These are phyloP conservation scores for Cryphonectria parasitica DNA, from an alignment of 2,329 filamentous ascomycete species.

Conservation along the genomic window DNA sequence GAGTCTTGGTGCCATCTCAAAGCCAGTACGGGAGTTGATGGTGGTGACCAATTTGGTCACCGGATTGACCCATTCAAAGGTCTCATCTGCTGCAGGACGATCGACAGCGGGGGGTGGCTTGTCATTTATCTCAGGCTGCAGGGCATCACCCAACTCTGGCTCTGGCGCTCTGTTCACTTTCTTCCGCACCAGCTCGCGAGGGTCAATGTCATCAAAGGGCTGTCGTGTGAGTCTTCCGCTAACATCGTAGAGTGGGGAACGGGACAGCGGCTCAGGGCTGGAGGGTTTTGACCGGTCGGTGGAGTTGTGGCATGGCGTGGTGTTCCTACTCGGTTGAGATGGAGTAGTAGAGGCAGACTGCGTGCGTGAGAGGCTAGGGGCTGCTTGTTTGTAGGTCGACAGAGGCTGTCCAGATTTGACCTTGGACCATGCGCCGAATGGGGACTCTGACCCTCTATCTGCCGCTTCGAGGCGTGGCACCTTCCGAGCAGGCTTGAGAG, in stretches of 20 bases:
- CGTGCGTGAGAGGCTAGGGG: slow-evolving; percentile 16
- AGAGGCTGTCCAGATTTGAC: slow-evolving; percentile 34
- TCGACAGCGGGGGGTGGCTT: neutral
- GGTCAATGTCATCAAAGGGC: slow-evolving; percentile 48
- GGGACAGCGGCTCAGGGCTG: neutral
- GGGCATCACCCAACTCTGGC: too few relatives aligned
- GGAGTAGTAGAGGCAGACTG: slow-evolving; percentile 5
- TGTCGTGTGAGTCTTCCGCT: slow-evolving; percentile 47
- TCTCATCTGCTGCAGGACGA: slow-evolving; percentile 36
- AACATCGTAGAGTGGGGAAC: slow-evolving; percentile 42
- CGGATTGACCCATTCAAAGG: slow-evolving; percentile 64
- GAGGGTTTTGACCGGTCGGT: neutral
- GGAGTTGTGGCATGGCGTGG: neutral
- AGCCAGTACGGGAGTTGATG: slow-evolving; percentile 62
- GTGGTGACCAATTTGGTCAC: slow-evolving; percentile 53
- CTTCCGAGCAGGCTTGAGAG: slow-evolving; percentile 15
- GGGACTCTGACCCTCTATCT: slow-evolving; percentile 31
- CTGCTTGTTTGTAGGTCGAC: slow-evolving; percentile 35
- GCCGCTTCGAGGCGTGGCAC: neutral
- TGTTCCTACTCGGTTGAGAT: neutral
- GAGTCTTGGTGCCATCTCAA: slow-evolving; percentile 35
- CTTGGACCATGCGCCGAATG: slow-evolving; percentile 46
- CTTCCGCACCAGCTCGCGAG: slow-evolving; percentile 1
- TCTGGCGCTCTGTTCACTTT: neutral
- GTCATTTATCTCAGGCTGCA: neutral